Conservation (phyloP, 768 basidiomycete genomes). For the Mycena crocata region DNA sequence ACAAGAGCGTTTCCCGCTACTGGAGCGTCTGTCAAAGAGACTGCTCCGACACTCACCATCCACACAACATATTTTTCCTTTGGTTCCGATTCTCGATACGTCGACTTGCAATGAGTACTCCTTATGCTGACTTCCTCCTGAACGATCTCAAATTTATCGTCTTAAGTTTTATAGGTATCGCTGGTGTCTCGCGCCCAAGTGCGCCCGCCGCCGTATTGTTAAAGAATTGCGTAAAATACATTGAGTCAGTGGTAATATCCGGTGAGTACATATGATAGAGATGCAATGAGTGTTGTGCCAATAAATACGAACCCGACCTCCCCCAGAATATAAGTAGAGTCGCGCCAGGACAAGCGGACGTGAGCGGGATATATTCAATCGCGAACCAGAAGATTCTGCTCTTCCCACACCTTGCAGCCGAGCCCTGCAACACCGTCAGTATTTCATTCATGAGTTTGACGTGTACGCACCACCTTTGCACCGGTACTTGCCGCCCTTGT, state of each 20-base stretch:
- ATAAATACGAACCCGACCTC: not conserved
- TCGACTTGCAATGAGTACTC: too few relatives aligned
- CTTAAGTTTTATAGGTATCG: too few relatives aligned
- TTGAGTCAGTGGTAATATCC: conserved; percentile 11
- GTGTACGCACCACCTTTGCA: conserved; percentile 32
- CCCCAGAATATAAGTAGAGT: not conserved
- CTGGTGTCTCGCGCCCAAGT: too few relatives aligned
- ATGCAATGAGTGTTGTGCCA: not conserved
- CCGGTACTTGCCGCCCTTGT: conserved; percentile 33
- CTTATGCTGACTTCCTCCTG: too few relatives aligned
- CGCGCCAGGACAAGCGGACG: not conserved
- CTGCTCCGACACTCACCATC: too few relatives aligned
- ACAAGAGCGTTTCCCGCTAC: too few relatives aligned
- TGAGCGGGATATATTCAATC: not conserved
- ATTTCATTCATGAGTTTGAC: not conserved
- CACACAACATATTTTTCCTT: too few relatives aligned
- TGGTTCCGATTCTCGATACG: too few relatives aligned
- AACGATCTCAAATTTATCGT: too few relatives aligned
- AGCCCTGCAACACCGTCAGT: conserved; percentile 10
- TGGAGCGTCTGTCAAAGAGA: too few relatives aligned
- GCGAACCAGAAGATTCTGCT: conserved; percentile 33
- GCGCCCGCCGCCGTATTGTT: too few relatives aligned
- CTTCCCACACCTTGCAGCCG: conserved; percentile 38
- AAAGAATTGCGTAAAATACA: conserved; percentile 17
- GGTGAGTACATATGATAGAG: conserved; percentile 14